Evolutionary conservation across 495 filamentous ascomycete species (phyloP).

Genomic region (Peziza echinospora): DNA sequence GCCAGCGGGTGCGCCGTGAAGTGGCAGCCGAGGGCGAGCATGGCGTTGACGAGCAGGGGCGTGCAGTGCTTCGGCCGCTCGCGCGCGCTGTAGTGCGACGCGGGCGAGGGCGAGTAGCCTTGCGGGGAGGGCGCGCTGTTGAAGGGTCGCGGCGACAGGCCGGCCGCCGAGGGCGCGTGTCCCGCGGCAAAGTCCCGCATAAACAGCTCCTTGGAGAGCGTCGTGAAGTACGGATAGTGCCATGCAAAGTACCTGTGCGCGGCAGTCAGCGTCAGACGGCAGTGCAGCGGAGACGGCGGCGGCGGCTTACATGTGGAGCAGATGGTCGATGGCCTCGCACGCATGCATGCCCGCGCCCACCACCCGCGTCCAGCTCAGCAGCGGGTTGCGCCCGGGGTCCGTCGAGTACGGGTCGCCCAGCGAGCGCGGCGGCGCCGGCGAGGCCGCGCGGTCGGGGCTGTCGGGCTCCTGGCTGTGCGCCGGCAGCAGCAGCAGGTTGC

Average conservation of each 20-base stretch:
- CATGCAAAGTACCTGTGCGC: conserved; percentile 66
- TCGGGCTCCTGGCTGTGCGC: conserved; percentile 8
- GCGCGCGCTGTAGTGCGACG: neutral
- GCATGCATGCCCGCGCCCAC: neutral
- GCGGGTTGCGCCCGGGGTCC: conserved; percentile 20
- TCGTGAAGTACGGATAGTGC: conserved; percentile 95
- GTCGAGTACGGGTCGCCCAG: neutral
- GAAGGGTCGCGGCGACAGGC: neutral
- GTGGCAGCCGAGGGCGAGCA: conserved; percentile 89
- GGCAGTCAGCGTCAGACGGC: too few relatives aligned
- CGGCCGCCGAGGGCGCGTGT: neutral
- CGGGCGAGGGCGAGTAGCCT: conserved; percentile 19
- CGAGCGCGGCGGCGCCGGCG: neutral
- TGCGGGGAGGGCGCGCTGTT: conserved; percentile 18
- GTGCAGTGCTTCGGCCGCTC: conserved; percentile 49
- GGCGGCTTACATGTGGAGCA: conserved; percentile 48
- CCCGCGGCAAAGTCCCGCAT: conserved; percentile 65
- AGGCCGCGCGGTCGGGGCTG: neutral
- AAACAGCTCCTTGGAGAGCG: conserved; percentile 73
- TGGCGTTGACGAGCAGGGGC: conserved; percentile 74
- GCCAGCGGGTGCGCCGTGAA: conserved; percentile 62
- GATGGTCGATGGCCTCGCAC: conserved; percentile 38
- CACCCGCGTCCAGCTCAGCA: conserved; percentile 70
- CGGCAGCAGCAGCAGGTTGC: conserved; percentile 73
- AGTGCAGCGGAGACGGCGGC: too few relatives aligned